phyloP scores from a whole-genome alignment of 352 stramenopile genomes.

The Aphanomyces cochlioides region DNA sequence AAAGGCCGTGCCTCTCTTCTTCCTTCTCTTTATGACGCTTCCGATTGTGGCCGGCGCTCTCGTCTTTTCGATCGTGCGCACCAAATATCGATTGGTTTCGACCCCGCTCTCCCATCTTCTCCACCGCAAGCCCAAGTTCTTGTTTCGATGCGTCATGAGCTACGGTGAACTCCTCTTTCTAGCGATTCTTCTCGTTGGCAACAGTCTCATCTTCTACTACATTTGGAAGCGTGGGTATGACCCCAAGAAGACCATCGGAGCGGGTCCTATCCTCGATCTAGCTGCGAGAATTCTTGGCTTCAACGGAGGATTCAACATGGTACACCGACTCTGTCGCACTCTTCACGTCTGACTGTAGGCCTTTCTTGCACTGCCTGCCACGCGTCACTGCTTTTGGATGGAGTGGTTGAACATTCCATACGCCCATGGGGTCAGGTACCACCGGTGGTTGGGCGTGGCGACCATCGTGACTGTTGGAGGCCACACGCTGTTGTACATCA shows the following conservation, averaged over 20 bases:
- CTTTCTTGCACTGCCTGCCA: conserved; percentile 57
- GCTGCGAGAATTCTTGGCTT: too few species aligned
- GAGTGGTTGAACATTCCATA: conserved; percentile 66
- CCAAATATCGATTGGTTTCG: conserved; percentile 30
- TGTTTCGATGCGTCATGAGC: conserved; percentile 39
- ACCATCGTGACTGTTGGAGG: conserved; percentile 48
- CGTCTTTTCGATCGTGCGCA: conserved; percentile 41
- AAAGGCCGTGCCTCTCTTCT: conserved; percentile 50
- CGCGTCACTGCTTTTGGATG: conserved; percentile 61
- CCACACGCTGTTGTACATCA: conserved; percentile 45
- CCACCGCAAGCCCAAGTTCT: conserved; percentile 41
- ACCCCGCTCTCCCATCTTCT: conserved; percentile 35
- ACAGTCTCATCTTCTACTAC: conserved; percentile 51
- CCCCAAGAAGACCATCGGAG: conserved; percentile 6
- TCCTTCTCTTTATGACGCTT: conserved; percentile 45
- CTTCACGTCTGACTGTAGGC: background rate
- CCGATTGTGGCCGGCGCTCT: conserved; percentile 41
- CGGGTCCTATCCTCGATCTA: background rate
- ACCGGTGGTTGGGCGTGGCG: conserved; percentile 46
- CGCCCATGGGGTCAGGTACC: conserved; percentile 51
- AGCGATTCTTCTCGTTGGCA: conserved; percentile 42
- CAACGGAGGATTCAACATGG: conserved; percentile 68
- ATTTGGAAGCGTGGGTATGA: conserved; percentile 38
- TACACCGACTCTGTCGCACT: background rate
- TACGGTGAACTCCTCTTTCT: conserved; percentile 65